Percentiles rank a stretch among this genome's conserved stretches.
These are phyloP conservation scores for Hymenoscyphus fructigenus DNA, from an alignment of 2,329 filamentous ascomycete genomes.

Conservation along the genomic window DNA sequence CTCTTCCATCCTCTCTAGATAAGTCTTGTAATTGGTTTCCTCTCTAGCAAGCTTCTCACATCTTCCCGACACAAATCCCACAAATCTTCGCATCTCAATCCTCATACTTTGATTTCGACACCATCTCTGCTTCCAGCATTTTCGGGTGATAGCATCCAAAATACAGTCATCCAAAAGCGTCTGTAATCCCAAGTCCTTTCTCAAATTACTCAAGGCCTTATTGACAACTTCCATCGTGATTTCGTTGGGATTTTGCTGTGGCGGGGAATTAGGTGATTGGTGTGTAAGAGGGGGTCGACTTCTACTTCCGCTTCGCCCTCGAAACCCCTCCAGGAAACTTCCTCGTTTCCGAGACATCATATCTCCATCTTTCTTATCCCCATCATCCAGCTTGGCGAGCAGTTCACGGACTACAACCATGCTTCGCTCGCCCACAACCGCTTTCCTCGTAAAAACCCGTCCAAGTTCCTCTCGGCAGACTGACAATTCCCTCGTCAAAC, in stretches of 20 bases:
- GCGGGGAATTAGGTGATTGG: not conserved
- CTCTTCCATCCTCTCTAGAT: not conserved
- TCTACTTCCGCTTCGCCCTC: not conserved
- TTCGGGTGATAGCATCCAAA: conserved; percentile 11
- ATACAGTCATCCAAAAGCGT: conserved; percentile 14
- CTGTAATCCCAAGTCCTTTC: conserved; percentile 13
- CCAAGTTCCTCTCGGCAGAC: conserved; percentile 10
- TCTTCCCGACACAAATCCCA: conserved; percentile 19
- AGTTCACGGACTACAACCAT: not conserved
- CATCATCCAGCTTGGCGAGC: conserved; percentile 1
- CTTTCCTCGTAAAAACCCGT: conserved; percentile 7
- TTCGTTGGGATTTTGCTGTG: not conserved
- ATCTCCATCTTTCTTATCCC: not conserved
- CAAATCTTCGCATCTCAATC: conserved; percentile 20
- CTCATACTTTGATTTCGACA: conserved; percentile 10
- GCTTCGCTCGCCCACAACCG: not conserved
- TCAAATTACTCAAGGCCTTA: conserved; percentile 2
- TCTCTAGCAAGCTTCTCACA: conserved; percentile 3
- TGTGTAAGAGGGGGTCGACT: conserved; percentile 4
- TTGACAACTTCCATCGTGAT: conserved; percentile 7
- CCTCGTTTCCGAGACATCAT: not conserved
- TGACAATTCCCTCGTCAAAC: conserved; percentile 4
- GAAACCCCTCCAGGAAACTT: not conserved
- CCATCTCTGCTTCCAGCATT: conserved; percentile 17
- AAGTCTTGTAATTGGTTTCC: not conserved